Percentiles rank a stretch among this genome's conserved stretches.
phyloP scores from a whole-genome alignment of 768 basidiomycete genomes.

The Dioszegia hungarica region DNA sequence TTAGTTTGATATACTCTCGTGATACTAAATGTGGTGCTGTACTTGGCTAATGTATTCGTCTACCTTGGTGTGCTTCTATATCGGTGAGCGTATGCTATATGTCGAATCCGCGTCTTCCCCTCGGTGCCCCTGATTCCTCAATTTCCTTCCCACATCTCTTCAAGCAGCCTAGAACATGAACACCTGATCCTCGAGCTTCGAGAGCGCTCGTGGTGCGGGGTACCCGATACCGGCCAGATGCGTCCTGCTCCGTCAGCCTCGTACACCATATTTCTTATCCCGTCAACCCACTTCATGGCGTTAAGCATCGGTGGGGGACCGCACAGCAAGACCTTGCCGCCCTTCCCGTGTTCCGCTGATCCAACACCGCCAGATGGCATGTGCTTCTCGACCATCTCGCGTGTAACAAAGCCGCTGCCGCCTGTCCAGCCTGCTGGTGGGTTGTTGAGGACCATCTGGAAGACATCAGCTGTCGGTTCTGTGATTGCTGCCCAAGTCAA shows the following conservation, averaged over 20 bases:
- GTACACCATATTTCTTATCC: background rate
- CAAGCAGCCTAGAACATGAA: conserved; percentile 48
- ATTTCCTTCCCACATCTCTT: no score
- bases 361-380: conserved; percentile 56
- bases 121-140: no score
- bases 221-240: conserved; percentile 82
- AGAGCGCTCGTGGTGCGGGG: conserved; percentile 78
- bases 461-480: conserved; percentile 5
- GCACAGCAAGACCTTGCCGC: conserved; percentile 47
- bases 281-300: conserved; percentile 64
- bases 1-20: no score
- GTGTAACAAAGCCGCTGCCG: conserved; percentile 86
- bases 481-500: no score
- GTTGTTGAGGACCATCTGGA: conserved; percentile 83
- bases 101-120: no score
- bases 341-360: conserved; percentile 31
- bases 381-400: conserved; percentile 78
- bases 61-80: no score
- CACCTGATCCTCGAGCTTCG: conserved; percentile 75
- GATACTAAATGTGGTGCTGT: no score
- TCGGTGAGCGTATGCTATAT: no score
- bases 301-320: conserved; percentile 69
- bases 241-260: conserved; percentile 57
- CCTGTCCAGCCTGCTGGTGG: conserved; percentile 77
- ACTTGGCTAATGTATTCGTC: no score